Conservation (phyloP, 352 stramenopile genomes). For the Blastocystis sp. region DNA sequence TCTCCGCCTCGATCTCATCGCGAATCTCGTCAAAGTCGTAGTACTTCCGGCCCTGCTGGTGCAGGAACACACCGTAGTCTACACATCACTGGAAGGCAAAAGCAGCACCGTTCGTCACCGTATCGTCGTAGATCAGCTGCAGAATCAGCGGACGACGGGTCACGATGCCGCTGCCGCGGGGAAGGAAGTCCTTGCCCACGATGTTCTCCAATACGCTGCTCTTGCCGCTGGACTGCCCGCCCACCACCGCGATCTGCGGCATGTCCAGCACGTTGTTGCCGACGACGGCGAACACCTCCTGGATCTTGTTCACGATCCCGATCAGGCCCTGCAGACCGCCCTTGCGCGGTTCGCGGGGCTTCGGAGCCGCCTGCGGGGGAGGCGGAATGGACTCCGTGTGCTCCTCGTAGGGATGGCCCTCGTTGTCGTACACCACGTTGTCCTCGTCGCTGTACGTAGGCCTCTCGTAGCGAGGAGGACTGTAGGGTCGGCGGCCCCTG, state of each 20-base stretch:
- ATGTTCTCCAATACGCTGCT: conserved; percentile 76
- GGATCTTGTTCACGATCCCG: conserved; percentile 97
- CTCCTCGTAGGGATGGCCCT: background rate
- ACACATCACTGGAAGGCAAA: conserved; percentile 75
- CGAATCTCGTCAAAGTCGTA: conserved; percentile 91
- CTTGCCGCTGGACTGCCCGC: conserved; percentile 76
- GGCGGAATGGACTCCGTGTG: background rate
- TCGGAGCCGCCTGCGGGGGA: background rate
- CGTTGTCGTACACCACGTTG: conserved; percentile 21
- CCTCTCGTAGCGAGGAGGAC: background rate
- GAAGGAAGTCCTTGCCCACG: conserved; percentile 87
- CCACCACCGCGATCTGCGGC: conserved; percentile 74
- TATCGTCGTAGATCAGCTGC: conserved; percentile 80
- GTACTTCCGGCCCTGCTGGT: conserved; percentile 88
- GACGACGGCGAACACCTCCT: conserved; percentile 95
- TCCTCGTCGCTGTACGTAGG: conserved; percentile 2
- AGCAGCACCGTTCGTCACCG: background rate
- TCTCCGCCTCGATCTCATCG: conserved; percentile 34
- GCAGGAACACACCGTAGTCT: conserved; percentile 97
- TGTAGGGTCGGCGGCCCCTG: background rate
- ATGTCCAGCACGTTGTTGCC: conserved; percentile 83
- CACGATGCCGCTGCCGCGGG: conserved; percentile 93
- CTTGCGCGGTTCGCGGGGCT: conserved; percentile 69
- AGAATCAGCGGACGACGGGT: conserved; percentile 93
- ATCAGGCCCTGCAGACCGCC: conserved; percentile 93